phyloP scores from a whole-genome alignment of 2,329 filamentous ascomycete species.

The Sporothrix luriei region DNA sequence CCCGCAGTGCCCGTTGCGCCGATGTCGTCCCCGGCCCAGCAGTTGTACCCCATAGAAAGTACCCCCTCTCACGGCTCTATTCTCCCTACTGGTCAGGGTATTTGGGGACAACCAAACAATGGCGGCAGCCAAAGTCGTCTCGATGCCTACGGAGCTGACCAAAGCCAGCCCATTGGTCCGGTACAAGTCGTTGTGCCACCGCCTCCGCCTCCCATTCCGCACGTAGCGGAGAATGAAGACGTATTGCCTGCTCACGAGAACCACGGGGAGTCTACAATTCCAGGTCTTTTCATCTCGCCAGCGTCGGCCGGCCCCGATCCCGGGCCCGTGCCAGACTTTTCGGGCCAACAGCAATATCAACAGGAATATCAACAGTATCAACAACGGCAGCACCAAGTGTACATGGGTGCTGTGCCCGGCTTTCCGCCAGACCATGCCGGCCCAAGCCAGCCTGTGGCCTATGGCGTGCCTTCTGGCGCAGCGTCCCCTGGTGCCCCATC shows the following conservation, averaged over 20 bases:
- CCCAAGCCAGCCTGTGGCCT: background rate
- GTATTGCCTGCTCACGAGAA: background rate
- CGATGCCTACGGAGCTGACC: background rate
- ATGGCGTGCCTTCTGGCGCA: background rate
- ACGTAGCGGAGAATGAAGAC: background rate
- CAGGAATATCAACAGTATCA: background rate
- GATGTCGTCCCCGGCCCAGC: background rate
- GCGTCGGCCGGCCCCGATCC: conserved; percentile 15
- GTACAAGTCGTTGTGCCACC: conserved; percentile 14
- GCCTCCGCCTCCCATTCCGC: conserved; percentile 1
- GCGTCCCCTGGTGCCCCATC: conserved; percentile 12
- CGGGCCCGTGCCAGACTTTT: background rate
- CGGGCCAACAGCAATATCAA: conserved; percentile 7
- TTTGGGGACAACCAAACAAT: conserved; percentile 3
- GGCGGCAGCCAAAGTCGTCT: background rate
- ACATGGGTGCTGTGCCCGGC: background rate
- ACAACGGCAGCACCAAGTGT: background rate
- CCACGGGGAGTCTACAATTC: background rate
- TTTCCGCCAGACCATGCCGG: conserved; percentile 12
- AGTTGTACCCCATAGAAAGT: conserved; percentile 11
- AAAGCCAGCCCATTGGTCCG: background rate
- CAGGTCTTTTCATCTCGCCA: conserved; percentile 22
- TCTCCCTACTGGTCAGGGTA: background rate
- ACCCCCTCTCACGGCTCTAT: background rate
- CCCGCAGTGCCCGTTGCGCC: background rate